Evolutionary conservation across 2,329 filamentous ascomycete genomes (phyloP), one percentile per base, ranked within the genome.

Genomic region (Coleophoma cylindrospora): DNA sequence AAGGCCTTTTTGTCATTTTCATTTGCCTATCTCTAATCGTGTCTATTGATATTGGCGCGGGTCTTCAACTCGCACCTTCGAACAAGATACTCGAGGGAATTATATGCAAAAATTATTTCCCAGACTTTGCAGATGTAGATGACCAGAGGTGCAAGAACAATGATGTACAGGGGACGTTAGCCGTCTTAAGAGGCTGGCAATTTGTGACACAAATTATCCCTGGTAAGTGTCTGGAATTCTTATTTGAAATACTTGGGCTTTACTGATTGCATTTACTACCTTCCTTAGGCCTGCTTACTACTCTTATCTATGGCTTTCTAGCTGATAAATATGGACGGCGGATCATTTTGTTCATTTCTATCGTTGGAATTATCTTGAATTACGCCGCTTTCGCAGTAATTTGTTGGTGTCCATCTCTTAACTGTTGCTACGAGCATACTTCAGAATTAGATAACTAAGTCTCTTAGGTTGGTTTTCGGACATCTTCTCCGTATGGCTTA

Each of bases 31-130:
- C 70, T 40, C 14, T 73, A 2, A 64, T 70, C 22, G 55, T 79
- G 38, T 65, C 77, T 45, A 54, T 77, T 40, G 71, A 74, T 44
- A 64, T 75, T 12, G 72, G 70, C 52, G 59, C 69, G 65, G 49
- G 66, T 62, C 55, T 65, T 14, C 34, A 51, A 34, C 34, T 62
- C 33, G 68, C 76, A 4, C 74, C 79, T 0, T 60, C 65, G 41
- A 74, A 72, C 46, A 72, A 74, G 48, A 70, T 81, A 45, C 70
- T 76, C 55, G 79, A 83, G 59, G 68, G 71, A 46, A 71, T 80
- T 43, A 71, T 80, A 40, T 83, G 80, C 61, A 72, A 73, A 19
- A 14, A 22, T n/a, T 69, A 74, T 53, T 76, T 74, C 55, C 71
- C 74, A 5, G 64, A 70, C 2, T 63, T 70, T 43, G 57, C 66